Evolutionary conservation across 345 rosid genomes (phyloP).

Genomic region (Passiflora organensis): DNA sequence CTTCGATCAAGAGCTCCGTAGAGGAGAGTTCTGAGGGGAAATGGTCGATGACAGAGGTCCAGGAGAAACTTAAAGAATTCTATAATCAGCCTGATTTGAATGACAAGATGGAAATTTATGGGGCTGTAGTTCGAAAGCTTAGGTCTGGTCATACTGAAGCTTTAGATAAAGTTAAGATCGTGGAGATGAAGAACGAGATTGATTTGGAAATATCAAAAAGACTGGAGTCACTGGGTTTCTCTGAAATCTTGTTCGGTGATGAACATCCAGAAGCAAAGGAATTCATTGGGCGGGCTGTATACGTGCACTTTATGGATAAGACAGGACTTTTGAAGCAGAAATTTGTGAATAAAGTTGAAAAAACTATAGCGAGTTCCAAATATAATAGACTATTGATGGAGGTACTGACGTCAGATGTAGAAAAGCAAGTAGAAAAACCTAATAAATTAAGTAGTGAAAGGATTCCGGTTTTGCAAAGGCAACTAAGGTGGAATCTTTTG

Average conservation of each 20-base stretch:
- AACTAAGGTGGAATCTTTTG: slow-evolving; percentile 58
- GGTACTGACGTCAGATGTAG: slow-evolving; percentile 56
- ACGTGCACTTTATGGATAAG: slow-evolving; percentile 34
- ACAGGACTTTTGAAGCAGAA: slow-evolving; percentile 47
- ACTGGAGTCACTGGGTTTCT: slow-evolving; percentile 55
- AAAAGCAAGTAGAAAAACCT: slow-evolving; percentile 49
- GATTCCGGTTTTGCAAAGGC: slow-evolving; percentile 52
- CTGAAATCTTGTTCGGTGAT: slow-evolving; percentile 40
- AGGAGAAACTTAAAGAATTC: no score
- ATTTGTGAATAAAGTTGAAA: slow-evolving; percentile 50
- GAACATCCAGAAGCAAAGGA: slow-evolving; percentile 33
- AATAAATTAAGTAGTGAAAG: slow-evolving; percentile 35
- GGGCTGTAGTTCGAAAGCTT: no score
- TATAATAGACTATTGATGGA: slow-evolving; percentile 58
- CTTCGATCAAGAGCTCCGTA: no score
- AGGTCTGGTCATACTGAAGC: no score
- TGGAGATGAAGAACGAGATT: slow-evolving; percentile 42
- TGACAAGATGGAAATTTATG: no score
- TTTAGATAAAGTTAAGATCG: slow-evolving; percentile 39
- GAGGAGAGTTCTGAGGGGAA: no score
- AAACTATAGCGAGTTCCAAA: slow-evolving; percentile 37
- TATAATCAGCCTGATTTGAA: no score
- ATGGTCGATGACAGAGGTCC: no score
- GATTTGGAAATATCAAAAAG: slow-evolving; percentile 46
- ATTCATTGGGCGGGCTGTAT: slow-evolving; percentile 27